A percentile compares a stretch with the other conserved stretches of the same genome.
These are phyloP conservation scores for Fraxinus pennsylvanica DNA, from an alignment of 257 asterid genomes.

Conservation along the genomic window DNA sequence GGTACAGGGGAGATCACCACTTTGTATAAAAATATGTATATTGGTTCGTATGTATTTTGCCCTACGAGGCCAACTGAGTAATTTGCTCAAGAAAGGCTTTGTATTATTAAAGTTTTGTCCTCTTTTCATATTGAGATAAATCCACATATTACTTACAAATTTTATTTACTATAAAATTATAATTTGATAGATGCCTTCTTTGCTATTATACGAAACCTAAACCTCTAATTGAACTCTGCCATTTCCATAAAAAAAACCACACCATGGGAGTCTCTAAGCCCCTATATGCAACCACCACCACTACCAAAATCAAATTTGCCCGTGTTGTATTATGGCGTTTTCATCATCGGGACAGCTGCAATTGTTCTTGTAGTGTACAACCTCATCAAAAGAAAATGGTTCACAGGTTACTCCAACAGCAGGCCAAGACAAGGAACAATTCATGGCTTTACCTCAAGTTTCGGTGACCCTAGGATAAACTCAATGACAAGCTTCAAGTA, in stretches of 20 bases:
- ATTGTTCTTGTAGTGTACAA: constrained; percentile 29
- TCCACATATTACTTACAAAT: neutral
- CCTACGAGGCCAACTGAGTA: too few relatives aligned
- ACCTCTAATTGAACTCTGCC: neutral
- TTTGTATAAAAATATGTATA: too few relatives aligned
- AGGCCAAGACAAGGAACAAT: neutral
- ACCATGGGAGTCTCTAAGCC: constrained; percentile 27
- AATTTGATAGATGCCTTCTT: neutral
- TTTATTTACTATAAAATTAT: neutral
- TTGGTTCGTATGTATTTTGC: too few relatives aligned
- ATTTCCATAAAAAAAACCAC: neutral
- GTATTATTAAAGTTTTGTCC: neutral
- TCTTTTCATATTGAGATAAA: neutral
- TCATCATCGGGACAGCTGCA: constrained; percentile 31
- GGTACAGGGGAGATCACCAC: too few relatives aligned
- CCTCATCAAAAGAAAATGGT: constrained; percentile 34
- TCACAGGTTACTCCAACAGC: constrained; percentile 4
- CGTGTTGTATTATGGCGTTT: constrained; percentile 33
- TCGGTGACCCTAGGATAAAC: constrained; percentile 9
- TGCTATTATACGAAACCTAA: constrained; percentile 1
- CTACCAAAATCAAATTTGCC: constrained; percentile 18
- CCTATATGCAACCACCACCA: constrained; percentile 8
- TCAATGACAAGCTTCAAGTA: constrained; percentile 38
- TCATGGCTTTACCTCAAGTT: neutral
- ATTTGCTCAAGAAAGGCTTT: too few relatives aligned